Conservation (phyloP, 2,329 filamentous ascomycete species). For the Colletotrichum costaricense region DNA sequence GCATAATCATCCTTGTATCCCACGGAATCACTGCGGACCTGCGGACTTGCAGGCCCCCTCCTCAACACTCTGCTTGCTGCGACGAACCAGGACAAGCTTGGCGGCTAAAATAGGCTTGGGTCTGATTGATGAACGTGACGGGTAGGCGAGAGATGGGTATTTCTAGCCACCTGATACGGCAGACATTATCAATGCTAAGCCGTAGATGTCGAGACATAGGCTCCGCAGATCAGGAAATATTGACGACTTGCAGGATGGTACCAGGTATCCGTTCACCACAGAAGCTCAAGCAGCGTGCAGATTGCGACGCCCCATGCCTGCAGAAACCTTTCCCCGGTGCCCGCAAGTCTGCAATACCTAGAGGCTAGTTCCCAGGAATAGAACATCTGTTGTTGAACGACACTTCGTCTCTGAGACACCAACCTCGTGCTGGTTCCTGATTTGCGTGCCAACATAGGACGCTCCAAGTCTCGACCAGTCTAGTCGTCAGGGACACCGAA, state of each 20-base stretch:
- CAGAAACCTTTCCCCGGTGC: conserved; percentile 1
- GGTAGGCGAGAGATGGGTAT: background rate
- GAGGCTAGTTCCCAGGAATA: background rate
- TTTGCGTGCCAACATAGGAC: background rate
- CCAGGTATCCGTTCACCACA: background rate
- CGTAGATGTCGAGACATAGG: background rate
- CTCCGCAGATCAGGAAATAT: background rate
- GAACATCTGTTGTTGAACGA: background rate
- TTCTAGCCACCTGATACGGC: background rate
- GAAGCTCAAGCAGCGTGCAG: background rate
- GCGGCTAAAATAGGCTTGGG: background rate
- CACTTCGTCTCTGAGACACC: background rate
- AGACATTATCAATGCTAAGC: background rate
- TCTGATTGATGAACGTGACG: conserved; percentile 2
- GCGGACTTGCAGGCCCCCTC: background rate
- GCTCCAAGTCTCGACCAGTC: background rate
- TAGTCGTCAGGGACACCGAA: background rate
- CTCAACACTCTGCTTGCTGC: background rate
- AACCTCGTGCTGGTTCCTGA: background rate
- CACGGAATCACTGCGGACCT: background rate
- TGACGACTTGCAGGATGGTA: background rate
- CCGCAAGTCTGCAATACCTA: background rate
- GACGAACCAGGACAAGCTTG: conserved; percentile 23
- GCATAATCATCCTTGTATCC: background rate
- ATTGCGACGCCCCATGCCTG: background rate